phyloP scores from a whole-genome alignment of 805 yeast genomes.

The Huiozyma naganishii region DNA sequence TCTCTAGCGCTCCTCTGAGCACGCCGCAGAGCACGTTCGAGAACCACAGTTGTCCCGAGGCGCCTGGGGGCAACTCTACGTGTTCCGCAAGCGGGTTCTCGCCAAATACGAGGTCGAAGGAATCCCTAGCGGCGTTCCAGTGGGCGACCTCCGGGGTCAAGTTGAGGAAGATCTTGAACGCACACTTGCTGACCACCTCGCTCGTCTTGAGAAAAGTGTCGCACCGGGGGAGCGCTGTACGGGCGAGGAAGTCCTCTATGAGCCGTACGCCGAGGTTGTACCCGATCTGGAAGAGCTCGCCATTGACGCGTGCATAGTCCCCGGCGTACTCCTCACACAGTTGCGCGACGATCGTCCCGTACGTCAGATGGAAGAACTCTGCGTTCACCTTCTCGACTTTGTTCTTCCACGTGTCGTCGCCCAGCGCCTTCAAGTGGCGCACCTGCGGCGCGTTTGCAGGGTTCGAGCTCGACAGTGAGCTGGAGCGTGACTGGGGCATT shows the following conservation, averaged over 20 bases:
- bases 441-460: slow-evolving; percentile 8
- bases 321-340: slow-evolving; percentile 71
- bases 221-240: slow-evolving; percentile 80
- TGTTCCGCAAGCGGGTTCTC: slow-evolving; percentile 93
- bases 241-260: slow-evolving; percentile 86
- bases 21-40: slow-evolving; percentile 87
- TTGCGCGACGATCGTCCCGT: slow-evolving; percentile 89
- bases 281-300: slow-evolving; percentile 85
- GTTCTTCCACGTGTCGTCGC: slow-evolving; percentile 89
- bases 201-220: slow-evolving; percentile 72
- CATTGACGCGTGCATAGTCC: slow-evolving; percentile 70
- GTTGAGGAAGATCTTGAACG: slow-evolving; percentile 82
- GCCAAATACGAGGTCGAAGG: slow-evolving; percentile 58
- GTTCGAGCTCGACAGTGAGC: not conserved
- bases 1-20: slow-evolving; percentile 80
- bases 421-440: slow-evolving; percentile 32
- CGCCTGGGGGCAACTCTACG: slow-evolving; percentile 85
- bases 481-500: slow-evolving; percentile 16
- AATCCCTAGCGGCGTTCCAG: slow-evolving; percentile 68
- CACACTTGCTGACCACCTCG: slow-evolving; percentile 75
- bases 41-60: slow-evolving; percentile 75
- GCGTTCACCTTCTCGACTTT: slow-evolving; percentile 82
- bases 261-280: slow-evolving; percentile 85
- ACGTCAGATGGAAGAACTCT: slow-evolving; percentile 87
- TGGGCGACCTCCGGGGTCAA: slow-evolving; percentile 63